These are phyloP conservation scores for Takashimella koratensis DNA, from an alignment of 1,284 basidiomycete genomes.

Conservation along the genomic window DNA sequence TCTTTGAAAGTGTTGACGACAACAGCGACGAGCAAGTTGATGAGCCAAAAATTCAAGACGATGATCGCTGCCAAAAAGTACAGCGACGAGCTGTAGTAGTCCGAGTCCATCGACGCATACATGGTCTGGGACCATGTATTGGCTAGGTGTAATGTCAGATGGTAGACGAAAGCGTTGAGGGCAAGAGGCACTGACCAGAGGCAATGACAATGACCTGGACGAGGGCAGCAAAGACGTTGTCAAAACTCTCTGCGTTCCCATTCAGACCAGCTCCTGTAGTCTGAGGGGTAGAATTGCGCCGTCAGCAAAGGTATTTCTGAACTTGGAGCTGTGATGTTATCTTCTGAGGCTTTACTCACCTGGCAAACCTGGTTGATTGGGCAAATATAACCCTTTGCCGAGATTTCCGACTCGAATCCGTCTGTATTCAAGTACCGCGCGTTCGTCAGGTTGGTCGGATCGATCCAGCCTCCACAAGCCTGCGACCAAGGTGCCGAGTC, in stretches of 20 bases:
- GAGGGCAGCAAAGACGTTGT: slow-evolving; percentile 78
- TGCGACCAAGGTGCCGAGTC: slow-evolving; percentile 52
- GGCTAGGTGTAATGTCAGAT: slow-evolving; percentile 21
- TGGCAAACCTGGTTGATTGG: slow-evolving; percentile 74
- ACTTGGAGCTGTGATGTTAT: no score
- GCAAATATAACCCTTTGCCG: slow-evolving; percentile 73
- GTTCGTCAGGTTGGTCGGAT: slow-evolving; percentile 54
- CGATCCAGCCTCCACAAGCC: slow-evolving; percentile 74
- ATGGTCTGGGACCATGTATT: slow-evolving; percentile 61
- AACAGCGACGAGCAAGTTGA: slow-evolving; percentile 93
- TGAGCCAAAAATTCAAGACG: slow-evolving; percentile 88
- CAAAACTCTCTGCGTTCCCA: slow-evolving; percentile 72
- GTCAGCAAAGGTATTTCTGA: background rate
- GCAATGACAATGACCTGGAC: slow-evolving; percentile 85
- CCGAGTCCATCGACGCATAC: slow-evolving; percentile 89
- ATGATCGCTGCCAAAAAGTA: slow-evolving; percentile 85
- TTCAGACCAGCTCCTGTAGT: slow-evolving; percentile 58
- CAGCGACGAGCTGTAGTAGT: slow-evolving; percentile 80
- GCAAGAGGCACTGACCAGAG: slow-evolving; percentile 56
- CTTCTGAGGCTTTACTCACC: no score
- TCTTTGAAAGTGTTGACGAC: slow-evolving; percentile 93
- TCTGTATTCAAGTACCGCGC: slow-evolving; percentile 25
- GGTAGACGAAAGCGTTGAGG: background rate
- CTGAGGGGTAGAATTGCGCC: no score
- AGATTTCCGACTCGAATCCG: slow-evolving; percentile 51